phyloP scores from a whole-genome alignment of 2,329 filamentous ascomycete genomes.

The Colletotrichum sp. region DNA sequence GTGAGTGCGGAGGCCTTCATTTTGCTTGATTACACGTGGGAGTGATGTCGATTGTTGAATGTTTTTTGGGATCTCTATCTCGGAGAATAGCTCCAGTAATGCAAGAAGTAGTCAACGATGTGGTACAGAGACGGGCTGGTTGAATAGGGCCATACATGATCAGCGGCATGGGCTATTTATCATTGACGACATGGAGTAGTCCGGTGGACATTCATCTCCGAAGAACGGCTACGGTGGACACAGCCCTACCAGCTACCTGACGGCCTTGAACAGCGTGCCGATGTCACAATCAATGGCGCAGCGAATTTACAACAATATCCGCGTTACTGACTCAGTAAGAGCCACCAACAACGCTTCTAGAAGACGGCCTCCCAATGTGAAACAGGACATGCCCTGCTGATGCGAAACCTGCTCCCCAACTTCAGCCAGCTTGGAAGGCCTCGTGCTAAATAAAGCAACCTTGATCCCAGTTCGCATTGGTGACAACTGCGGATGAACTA shows the following conservation, averaged over 20 bases:
- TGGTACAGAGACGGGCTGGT: fast-evolving
- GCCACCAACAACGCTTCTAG: background rate
- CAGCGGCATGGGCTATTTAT: background rate
- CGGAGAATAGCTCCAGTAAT: background rate
- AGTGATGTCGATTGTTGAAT: background rate
- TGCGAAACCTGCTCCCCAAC: background rate
- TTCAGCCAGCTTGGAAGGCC: background rate
- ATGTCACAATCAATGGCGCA: background rate
- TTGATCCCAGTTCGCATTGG: background rate
- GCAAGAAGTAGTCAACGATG: background rate
- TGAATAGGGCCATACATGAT: fast-evolving
- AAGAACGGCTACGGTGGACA: background rate
- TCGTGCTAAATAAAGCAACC: background rate
- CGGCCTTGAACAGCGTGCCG: background rate
- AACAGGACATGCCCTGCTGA: background rate
- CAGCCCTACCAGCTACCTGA: background rate
- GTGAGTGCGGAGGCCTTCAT: background rate
- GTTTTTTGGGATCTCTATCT: fast-evolving
- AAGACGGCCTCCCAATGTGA: background rate
- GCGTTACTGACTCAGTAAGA: background rate
- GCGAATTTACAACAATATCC: too few relatives aligned
- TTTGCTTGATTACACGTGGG: background rate
- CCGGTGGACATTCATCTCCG: background rate
- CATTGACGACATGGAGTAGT: background rate
- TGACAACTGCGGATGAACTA: background rate